phyloP scores from a whole-genome alignment of 768 basidiomycete species.

The Collybia mongolica region DNA sequence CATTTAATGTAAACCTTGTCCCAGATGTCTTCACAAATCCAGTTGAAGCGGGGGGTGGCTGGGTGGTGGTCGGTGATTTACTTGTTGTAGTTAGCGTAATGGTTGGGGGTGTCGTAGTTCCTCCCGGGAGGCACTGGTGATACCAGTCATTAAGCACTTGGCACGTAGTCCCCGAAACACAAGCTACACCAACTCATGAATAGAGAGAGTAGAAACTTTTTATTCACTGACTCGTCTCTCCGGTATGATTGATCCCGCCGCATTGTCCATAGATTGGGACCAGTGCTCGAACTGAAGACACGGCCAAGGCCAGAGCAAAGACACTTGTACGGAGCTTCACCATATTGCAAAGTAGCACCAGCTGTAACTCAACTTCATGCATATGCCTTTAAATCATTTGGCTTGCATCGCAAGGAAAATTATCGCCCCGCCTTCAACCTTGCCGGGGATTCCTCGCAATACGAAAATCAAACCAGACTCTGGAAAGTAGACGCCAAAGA shows the following conservation, averaged over 20 bases:
- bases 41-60: constrained; percentile 19
- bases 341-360: too few relatives aligned
- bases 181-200: constrained; percentile 22
- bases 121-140: constrained; percentile 38
- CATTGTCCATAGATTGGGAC: constrained; percentile 34
- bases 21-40: constrained; percentile 44
- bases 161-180: constrained; percentile 36
- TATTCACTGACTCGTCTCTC: constrained; percentile 33
- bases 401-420: too few relatives aligned
- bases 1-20: constrained; percentile 49
- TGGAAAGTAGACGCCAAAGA: too few relatives aligned
- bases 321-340: constrained; percentile 24
- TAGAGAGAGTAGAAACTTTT: too few relatives aligned
- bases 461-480: too few relatives aligned
- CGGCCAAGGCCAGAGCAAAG: constrained; percentile 25
- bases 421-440: too few relatives aligned
- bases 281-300: constrained; percentile 23
- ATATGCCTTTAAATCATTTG: too few relatives aligned
- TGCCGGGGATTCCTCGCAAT: too few relatives aligned
- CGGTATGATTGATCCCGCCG: constrained; percentile 38
- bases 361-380: too few relatives aligned
- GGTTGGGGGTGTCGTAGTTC: constrained; percentile 3
- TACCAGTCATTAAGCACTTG: constrained; percentile 36
- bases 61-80: background rate
- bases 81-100: too few relatives aligned